Conservation (phyloP, 2,329 filamentous ascomycete genomes). For the Boeremia lycopersici region DNA sequence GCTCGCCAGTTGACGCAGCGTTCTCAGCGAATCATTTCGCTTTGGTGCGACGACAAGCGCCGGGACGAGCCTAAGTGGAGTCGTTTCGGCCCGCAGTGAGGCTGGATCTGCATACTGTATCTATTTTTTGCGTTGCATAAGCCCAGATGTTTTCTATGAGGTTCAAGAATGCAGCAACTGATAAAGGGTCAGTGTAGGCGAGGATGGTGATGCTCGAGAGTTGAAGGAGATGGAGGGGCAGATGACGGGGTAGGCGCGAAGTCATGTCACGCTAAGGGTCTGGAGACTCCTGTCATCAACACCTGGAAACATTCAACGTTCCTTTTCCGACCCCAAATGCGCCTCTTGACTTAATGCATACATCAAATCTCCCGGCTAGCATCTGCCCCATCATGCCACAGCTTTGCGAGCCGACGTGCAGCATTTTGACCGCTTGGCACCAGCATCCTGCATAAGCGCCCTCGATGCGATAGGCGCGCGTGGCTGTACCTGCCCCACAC, state of each 20-base stretch:
- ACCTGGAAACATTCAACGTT: background rate
- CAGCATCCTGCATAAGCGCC: background rate
- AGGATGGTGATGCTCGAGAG: background rate
- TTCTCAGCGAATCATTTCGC: conserved; percentile 32
- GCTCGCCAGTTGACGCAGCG: background rate
- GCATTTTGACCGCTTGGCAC: background rate
- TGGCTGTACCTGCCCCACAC: no score
- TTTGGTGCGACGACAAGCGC: conserved; percentile 35
- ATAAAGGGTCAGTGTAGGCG: background rate
- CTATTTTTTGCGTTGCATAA: conserved; percentile 11
- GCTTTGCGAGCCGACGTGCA: background rate
- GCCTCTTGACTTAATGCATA: background rate
- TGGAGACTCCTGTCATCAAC: background rate
- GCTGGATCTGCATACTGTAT: background rate
- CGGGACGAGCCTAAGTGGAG: conserved; percentile 11
- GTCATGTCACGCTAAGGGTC: background rate
- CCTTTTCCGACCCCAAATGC: background rate
- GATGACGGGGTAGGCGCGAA: background rate
- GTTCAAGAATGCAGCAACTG: background rate
- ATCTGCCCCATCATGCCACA: background rate
- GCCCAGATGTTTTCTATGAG: background rate
- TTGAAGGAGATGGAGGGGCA: background rate
- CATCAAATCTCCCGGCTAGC: background rate
- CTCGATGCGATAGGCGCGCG: background rate
- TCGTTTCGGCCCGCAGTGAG: conserved; percentile 10